These are phyloP conservation scores for Pseudonectria foliicola DNA, from an alignment of 2,329 filamentous ascomycete species.

Conservation along the genomic window DNA sequence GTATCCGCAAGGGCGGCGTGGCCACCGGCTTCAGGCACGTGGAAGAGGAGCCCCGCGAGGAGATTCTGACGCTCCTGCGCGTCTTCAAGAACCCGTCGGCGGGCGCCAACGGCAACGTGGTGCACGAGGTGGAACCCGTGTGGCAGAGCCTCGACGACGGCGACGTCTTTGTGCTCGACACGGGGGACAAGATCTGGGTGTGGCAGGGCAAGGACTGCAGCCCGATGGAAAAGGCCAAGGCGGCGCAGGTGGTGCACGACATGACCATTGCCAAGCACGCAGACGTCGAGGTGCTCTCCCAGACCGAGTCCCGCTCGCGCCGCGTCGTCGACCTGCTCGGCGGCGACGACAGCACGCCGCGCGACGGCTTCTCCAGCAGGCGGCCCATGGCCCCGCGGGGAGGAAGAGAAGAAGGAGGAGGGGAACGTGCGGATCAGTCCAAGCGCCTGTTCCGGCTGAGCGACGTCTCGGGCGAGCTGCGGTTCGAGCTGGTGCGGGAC, in stretches of 20 bases:
- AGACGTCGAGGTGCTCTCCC: slow-evolving; percentile 58
- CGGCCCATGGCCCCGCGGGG: slow-evolving; percentile 32
- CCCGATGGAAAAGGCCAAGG: slow-evolving; percentile 63
- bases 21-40: slow-evolving; percentile 58
- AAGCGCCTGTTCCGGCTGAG: slow-evolving; percentile 55
- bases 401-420: too few relatives aligned
- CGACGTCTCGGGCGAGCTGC: slow-evolving; percentile 50
- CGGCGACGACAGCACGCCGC: slow-evolving; percentile 34
- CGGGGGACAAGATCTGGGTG: slow-evolving; percentile 57
- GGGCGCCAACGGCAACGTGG: slow-evolving; percentile 43
- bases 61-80: slow-evolving; percentile 48
- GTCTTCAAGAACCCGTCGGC: slow-evolving; percentile 53
- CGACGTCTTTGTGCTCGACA: slow-evolving; percentile 60
- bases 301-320: slow-evolving; percentile 48
- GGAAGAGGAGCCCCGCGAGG: slow-evolving; percentile 36
- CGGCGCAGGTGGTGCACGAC: slow-evolving; percentile 59
- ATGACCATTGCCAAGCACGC: slow-evolving; percentile 56
- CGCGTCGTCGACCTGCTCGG: slow-evolving; percentile 51
- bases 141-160: slow-evolving; percentile 57
- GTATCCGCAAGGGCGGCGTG: slow-evolving; percentile 55
- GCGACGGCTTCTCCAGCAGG: slow-evolving; percentile 32
- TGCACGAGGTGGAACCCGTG: slow-evolving; percentile 56
- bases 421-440: slow-evolving; percentile 15
- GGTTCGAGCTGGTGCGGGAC: slow-evolving; percentile 53
- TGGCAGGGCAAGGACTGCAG: slow-evolving; percentile 61